Base-by-base conservation (phyloP, 257 asterid species). In the Ophiorrhiza pumila region DNA sequence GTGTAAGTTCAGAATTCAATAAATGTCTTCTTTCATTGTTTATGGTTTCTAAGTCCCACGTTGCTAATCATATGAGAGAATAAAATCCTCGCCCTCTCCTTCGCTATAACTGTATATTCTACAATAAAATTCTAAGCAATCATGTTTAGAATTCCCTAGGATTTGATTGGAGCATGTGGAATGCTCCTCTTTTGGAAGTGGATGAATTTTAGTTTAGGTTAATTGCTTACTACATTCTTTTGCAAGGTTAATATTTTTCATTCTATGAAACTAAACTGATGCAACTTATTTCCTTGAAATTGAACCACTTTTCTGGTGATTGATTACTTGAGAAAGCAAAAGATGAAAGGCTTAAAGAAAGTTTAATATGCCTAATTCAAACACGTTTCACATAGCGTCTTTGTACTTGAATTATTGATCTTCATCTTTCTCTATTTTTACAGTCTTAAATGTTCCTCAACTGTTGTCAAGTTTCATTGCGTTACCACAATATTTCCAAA, bases 1-100 rank as follows among this genome's bases (percentile, higher is more conserved):
- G 95, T 79, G 99, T 94, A 87, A 85, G 97, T 62, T 74, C 50
- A 39, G 60, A 61, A 65, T 37, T 27, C 53, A 32, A 57, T 66
- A 43, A 43, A 31, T 43, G 45, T 49, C 55, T 15, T 61, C 46
- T 56, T 61, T 43, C 60, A 32, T 43, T 53, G 37, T 34, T 10
- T 20, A 49, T 37, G 47, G 20, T 22, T 13, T 72, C 22, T 57
- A 37, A 47, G 65, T 17, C 18, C 46, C n/a, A 17, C 6, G 37
- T 64, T 42, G 18, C 12, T 34, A 2, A 25, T 71, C 66, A 42
- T 53, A 52, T 37, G 57, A 32, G 29, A 39, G 31, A 37, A 18
- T 46, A 31, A 68, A 23, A 3, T 31, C 41, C 61, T 6, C 29
- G 43, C 1, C 10, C 20, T 47, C 60, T 68, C 46, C 35, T 7